Evolutionary conservation across 208 protist genomes (phyloP).

Genomic region (Naegleria lovaniensis): DNA sequence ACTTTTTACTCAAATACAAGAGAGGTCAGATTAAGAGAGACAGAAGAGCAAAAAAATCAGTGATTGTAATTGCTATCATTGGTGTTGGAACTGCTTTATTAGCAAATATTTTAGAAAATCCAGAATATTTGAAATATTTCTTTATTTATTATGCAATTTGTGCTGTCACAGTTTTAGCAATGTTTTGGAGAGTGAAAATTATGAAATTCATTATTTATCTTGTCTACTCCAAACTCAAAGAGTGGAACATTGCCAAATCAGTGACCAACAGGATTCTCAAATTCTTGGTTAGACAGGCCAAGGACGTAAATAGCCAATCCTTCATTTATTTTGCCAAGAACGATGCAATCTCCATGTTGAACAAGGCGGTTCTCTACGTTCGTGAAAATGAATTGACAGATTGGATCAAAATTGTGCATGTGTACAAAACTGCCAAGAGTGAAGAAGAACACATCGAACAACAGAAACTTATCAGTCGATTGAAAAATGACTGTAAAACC

Average conservation of each 20-base stretch:
- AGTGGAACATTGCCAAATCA: background rate
- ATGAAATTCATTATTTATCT: slow-evolving; percentile 44
- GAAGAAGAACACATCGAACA: slow-evolving; percentile 27
- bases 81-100: slow-evolving; percentile 39
- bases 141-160: slow-evolving; percentile 55
- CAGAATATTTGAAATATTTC: slow-evolving; percentile 52
- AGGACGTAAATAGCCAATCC: slow-evolving; percentile 53
- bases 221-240: background rate
- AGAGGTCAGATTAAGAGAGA: slow-evolving; percentile 43
- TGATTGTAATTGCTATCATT: slow-evolving; percentile 48
- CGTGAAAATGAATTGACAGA: slow-evolving; percentile 67
- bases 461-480: background rate
- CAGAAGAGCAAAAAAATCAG: slow-evolving; percentile 24
- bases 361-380: slow-evolving; percentile 66
- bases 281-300: background rate
- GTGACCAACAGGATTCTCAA: slow-evolving; percentile 10
- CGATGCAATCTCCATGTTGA: slow-evolving; percentile 51
- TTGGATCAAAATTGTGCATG: slow-evolving; percentile 56
- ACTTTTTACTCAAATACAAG: slow-evolving; percentile 74
- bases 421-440: slow-evolving; percentile 37
- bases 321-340: slow-evolving; percentile 64
- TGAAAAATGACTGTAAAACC: slow-evolving; percentile 32
- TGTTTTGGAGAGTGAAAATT: slow-evolving; percentile 50
- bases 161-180: slow-evolving; percentile 47
- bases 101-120: slow-evolving; percentile 57